Percentiles rank a stretch among this genome's conserved stretches.
Conservation (phyloP, 2,329 filamentous ascomycete genomes). For the Pseudophaeomoniella oleicola region DNA sequence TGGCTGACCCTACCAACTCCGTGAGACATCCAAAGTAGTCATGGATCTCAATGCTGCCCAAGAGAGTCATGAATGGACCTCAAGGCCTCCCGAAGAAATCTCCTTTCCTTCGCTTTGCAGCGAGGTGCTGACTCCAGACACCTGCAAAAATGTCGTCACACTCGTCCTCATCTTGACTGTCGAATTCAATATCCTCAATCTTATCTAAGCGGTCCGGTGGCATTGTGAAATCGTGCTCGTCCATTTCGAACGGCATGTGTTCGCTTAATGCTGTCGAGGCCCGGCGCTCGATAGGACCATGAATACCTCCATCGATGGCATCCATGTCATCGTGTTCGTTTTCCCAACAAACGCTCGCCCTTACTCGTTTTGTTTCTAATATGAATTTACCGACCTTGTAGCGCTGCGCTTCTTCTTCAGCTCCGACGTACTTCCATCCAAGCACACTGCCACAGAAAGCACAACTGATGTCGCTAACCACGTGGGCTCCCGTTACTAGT, state of each 20-base stretch:
- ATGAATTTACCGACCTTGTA: conserved; percentile 52
- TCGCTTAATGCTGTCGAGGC: background rate
- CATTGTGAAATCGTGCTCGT: conserved; percentile 4
- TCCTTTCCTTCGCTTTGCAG: conserved; percentile 29
- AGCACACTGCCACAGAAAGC: conserved; percentile 39
- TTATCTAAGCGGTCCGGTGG: background rate
- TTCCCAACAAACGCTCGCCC: conserved; percentile 38
- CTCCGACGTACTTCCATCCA: conserved; percentile 52
- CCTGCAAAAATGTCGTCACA: conserved; percentile 51
- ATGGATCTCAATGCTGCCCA: background rate
- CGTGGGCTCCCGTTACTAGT: conserved; percentile 48
- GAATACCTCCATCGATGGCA: background rate
- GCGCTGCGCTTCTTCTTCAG: conserved; percentile 44
- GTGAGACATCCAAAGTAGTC: background rate
- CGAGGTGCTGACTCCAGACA: conserved; percentile 43
- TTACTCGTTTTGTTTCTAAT: conserved; percentile 43
- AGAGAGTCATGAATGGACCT: background rate
- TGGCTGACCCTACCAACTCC: background rate
- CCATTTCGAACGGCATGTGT: background rate
- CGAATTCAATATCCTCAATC: conserved; percentile 37
- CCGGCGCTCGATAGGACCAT: background rate
- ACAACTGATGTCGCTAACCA: conserved; percentile 46
- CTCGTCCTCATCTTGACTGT: conserved; percentile 52
- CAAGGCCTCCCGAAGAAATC: conserved; percentile 6
- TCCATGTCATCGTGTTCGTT: conserved; percentile 9